Conservation (phyloP, 1,284 basidiomycete genomes). For the Fomes fomentarius region DNA sequence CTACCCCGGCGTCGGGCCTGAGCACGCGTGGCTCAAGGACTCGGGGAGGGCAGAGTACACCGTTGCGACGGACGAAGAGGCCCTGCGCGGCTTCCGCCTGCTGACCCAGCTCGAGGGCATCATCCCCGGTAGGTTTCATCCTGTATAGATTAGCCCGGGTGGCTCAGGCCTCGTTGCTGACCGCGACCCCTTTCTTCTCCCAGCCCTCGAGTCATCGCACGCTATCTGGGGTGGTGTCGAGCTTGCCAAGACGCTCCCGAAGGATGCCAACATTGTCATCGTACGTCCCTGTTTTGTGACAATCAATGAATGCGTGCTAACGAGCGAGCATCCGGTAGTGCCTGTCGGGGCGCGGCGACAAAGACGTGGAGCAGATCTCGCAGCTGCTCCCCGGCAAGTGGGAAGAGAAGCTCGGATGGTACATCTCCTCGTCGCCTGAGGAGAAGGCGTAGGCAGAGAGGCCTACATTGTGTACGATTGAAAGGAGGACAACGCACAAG, state of each 20-base stretch:
- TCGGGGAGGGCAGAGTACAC: conserved; percentile 92
- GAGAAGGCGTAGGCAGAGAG: background rate
- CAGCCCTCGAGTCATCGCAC: conserved; percentile 95
- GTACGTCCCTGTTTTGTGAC: conserved; percentile 47
- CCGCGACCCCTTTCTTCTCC: conserved; percentile 3
- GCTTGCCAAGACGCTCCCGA: conserved; percentile 83
- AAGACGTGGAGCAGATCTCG: conserved; percentile 93
- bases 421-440: conserved; percentile 41
- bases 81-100: conserved; percentile 90
- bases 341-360: conserved; percentile 90
- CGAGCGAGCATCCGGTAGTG: conserved; percentile 50
- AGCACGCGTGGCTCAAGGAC: conserved; percentile 97
- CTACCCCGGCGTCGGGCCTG: conserved; percentile 94
- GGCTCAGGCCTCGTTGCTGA: conserved; percentile 10
- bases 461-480: background rate
- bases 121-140: conserved; percentile 84
- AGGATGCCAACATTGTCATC: conserved; percentile 89
- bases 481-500: background rate
- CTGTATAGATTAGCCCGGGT: background rate
- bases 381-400: conserved; percentile 83
- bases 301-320: conserved; percentile 4
- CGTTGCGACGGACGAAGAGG: conserved; percentile 92
- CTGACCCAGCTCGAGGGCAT: conserved; percentile 95
- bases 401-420: conserved; percentile 91
- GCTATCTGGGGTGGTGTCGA: conserved; percentile 92